Conservation (phyloP, 768 basidiomycete species). For the Tulasnella sp. region DNA sequence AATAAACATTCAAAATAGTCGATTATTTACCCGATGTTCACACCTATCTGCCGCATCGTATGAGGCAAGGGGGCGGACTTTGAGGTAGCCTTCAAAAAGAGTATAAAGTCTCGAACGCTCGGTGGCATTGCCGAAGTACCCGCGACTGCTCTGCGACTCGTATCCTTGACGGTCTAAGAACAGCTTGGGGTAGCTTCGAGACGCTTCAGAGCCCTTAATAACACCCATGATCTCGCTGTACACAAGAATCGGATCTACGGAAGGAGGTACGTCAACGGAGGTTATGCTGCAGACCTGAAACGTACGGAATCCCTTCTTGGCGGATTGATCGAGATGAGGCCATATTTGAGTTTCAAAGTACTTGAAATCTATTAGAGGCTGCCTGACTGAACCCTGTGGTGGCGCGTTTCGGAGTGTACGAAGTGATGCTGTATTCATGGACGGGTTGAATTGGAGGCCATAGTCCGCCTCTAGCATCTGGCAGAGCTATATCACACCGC, state of each 20-base stretch:
- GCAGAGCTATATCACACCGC: neutral
- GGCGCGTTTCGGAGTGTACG: neutral
- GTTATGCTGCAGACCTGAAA: neutral
- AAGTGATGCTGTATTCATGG: neutral
- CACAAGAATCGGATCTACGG: constrained; percentile 3
- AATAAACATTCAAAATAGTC: no score
- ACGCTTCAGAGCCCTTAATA: constrained; percentile 46
- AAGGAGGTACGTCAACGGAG: neutral
- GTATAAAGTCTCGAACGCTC: constrained; percentile 39
- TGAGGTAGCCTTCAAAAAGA: constrained; percentile 42
- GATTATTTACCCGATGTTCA: neutral
- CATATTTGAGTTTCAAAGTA: constrained; percentile 5
- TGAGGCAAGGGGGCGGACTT: constrained; percentile 31
- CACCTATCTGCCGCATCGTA: constrained; percentile 53
- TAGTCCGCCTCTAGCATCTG: constrained; percentile 2
- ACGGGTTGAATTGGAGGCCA: neutral
- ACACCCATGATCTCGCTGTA: constrained; percentile 16
- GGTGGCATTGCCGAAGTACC: constrained; percentile 42
- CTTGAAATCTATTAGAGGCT: neutral
- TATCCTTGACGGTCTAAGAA: constrained; percentile 39
- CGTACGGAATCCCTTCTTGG: constrained; percentile 1
- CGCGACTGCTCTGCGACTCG: constrained; percentile 36
- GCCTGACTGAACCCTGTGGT: neutral
- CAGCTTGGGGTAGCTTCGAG: constrained; percentile 27
- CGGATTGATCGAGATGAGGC: neutral